Base-by-base conservation (phyloP, 768 basidiomycete genomes). In the Leucosporidium creatinivorum region DNA sequence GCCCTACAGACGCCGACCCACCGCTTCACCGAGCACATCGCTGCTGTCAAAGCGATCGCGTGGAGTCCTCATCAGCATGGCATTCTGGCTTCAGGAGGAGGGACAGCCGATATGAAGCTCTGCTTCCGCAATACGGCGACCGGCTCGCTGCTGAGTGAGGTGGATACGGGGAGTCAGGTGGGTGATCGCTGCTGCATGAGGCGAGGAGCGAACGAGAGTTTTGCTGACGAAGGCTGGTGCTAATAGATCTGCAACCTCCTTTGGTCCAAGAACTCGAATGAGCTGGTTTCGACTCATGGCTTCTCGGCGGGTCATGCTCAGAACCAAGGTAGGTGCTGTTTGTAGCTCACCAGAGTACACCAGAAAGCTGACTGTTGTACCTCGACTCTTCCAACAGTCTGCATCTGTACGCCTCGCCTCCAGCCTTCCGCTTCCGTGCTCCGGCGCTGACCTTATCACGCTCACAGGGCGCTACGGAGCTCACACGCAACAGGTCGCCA, bases 21-120 rank as follows among this genome's bases (percentile, higher is more conserved):
- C 85, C 91, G 91, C 77, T 99, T 97, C 77, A 90, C 92, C 66
- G 93, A 99, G 69, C 94, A 99, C 77, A 88, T 88, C 3, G 94
- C 96, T 1, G 94, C 94, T 4, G 94, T 99, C 63, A 98, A 98
- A 75, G 94, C 94, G 6, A 86, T 99, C 33, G 93, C 94, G 10
- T 99, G 96, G 94, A 93, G 92, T 77, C 93, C 94, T 9, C 96
- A 99, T 79, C 83, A 94, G 56, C 82, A 87, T 13, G 92, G 93
- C 1, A 83, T 97, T 2, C 80, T 98, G 39, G 96, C 94, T 1
- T 92, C 89, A 9, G 96, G 96, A 7, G 94, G 94, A 13, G 96
- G 94, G 10, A 99, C 94, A 25, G 93, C 96, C 74, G 96, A 98
- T 77, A 96, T 93, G 79, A 94, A 93, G 76, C 93, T 99, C 55